phyloP scores from a whole-genome alignment of 2,329 filamentous ascomycete genomes.

The Xylariaceae sp. region DNA sequence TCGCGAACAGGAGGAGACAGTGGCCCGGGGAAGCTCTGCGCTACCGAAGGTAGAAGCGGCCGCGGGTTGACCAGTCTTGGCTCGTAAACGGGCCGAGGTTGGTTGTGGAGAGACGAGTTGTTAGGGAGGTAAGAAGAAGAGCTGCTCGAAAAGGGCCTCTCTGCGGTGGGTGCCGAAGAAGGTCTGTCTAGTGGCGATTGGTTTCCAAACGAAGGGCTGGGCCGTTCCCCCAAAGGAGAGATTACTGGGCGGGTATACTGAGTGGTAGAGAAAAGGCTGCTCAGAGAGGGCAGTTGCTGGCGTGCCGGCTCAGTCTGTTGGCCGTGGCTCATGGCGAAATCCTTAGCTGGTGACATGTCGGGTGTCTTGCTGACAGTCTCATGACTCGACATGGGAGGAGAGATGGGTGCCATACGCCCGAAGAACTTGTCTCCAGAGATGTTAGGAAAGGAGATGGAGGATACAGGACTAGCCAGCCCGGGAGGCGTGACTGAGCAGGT shows the following conservation, averaged over 20 bases:
- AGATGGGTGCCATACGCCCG: constrained; percentile 41
- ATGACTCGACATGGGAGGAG: constrained; percentile 56
- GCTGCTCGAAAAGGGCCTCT: constrained; percentile 35
- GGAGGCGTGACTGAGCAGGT: constrained; percentile 48
- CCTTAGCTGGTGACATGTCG: constrained; percentile 41
- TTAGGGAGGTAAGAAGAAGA: constrained; percentile 45
- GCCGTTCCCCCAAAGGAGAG: constrained; percentile 44
- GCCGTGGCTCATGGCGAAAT: constrained; percentile 34
- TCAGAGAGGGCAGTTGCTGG: constrained; percentile 52
- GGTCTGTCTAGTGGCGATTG: constrained; percentile 46
- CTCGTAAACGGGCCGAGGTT: constrained; percentile 45
- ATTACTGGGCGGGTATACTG: constrained; percentile 40
- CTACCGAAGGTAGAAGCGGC: constrained; percentile 31
- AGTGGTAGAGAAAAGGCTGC: constrained; percentile 51
- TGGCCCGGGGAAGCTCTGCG: constrained; percentile 38
- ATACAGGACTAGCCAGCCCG: constrained; percentile 48
- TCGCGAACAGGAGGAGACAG: constrained; percentile 43
- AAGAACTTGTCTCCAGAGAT: constrained; percentile 43
- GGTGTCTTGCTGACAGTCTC: constrained; percentile 40
- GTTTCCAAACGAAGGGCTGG: constrained; percentile 37
- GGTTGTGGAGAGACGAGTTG: constrained; percentile 35
- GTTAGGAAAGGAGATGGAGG: constrained; percentile 44
- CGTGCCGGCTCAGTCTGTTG: constrained; percentile 32
- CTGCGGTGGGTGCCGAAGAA: constrained; percentile 36
- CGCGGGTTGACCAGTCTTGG: constrained; percentile 41